Conservation (phyloP, 78 protist species). For the Planoprotostelium fungivorum region DNA sequence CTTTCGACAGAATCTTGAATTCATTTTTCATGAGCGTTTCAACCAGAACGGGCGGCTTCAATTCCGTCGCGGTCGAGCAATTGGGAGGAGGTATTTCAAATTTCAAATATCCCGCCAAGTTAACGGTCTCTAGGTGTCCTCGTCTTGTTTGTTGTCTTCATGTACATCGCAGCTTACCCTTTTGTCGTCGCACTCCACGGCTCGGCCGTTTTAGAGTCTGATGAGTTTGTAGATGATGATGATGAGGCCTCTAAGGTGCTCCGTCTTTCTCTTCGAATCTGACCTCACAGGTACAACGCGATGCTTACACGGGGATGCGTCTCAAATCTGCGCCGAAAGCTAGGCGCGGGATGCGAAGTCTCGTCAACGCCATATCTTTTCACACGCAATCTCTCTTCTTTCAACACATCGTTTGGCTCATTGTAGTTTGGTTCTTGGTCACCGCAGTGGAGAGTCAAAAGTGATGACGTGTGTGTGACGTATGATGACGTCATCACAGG, state of each 20-base stretch:
- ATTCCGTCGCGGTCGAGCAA: neutral
- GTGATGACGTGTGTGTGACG: neutral
- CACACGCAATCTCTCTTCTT: neutral
- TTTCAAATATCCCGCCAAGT: too few relatives aligned
- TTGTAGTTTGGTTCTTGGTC: neutral
- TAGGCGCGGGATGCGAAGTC: neutral
- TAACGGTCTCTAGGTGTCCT: neutral
- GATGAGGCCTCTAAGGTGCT: neutral
- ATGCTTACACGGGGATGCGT: neutral
- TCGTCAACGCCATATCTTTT: neutral
- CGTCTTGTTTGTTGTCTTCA: neutral
- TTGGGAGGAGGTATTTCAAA: neutral
- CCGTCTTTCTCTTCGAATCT: neutral
- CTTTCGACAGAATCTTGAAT: neutral
- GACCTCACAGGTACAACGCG: neutral
- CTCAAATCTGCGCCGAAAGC: neutral
- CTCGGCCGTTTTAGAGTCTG: neutral
- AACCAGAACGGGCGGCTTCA: neutral
- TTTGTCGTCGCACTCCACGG: neutral
- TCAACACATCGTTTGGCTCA: neutral
- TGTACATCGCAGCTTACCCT: neutral
- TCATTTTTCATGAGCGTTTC: neutral
- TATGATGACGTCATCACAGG: neutral
- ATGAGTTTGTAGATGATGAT: neutral
- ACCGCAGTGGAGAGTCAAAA: neutral